phyloP scores from a whole-genome alignment of 805 yeast genomes.

The Ogataea pini region DNA sequence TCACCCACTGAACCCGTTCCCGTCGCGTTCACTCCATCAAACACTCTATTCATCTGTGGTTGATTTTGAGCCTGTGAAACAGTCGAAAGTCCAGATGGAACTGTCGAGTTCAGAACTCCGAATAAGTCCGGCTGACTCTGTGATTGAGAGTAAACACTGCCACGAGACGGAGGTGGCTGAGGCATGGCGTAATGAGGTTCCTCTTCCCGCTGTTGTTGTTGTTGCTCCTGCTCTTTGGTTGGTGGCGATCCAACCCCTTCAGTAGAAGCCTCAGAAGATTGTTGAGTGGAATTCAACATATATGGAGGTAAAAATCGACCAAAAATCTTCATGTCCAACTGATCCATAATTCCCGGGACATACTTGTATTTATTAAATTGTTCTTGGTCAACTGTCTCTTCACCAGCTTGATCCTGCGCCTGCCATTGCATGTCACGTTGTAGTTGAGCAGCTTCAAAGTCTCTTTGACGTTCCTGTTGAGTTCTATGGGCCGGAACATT shows the following conservation, averaged over 20 bases:
- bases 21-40: constrained; percentile 30
- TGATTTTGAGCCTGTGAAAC: constrained; percentile 27
- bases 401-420: background rate
- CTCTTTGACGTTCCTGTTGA: constrained; percentile 3
- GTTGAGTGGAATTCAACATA: constrained; percentile 51
- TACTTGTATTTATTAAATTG: constrained; percentile 38
- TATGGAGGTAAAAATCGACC: constrained; percentile 84
- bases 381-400: background rate
- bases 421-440: background rate
- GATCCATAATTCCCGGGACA: constrained; percentile 83
- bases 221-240: background rate
- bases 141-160: background rate
- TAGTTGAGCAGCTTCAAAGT: constrained; percentile 7
- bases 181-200: no score
- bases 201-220: constrained; percentile 3
- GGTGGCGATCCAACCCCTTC: background rate
- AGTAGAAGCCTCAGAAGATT: no score
- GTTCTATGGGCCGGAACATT: constrained; percentile 22
- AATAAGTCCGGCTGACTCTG: constrained; percentile 12
- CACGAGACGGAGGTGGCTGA: background rate
- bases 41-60: constrained; percentile 30
- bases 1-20: constrained; percentile 22
- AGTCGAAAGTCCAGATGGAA: constrained; percentile 37
- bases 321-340: constrained; percentile 79
- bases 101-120: constrained; percentile 22